phyloP scores from a whole-genome alignment of 2,329 filamentous ascomycete genomes.

The Lasiodiplodia theobromae region DNA sequence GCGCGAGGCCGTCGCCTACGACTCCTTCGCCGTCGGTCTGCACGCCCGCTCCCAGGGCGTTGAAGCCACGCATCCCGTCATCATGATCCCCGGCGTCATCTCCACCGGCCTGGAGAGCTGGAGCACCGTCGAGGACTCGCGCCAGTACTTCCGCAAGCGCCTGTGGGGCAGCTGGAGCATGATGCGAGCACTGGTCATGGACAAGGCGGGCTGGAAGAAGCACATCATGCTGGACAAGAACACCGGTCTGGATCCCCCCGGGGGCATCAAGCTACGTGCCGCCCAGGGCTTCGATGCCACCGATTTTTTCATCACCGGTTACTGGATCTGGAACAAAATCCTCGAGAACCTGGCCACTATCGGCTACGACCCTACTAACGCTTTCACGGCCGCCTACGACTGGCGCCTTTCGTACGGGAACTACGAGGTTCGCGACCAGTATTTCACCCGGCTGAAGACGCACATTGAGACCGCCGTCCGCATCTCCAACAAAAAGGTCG shows the following conservation, averaged over 20 bases:
- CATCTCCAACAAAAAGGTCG: constrained; percentile 79
- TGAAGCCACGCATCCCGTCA: constrained; percentile 81
- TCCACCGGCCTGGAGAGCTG: constrained; percentile 96
- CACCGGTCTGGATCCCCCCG: constrained; percentile 87
- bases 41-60: constrained; percentile 84
- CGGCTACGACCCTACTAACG: constrained; percentile 88
- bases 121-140: constrained; percentile 81
- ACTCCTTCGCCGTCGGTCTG: constrained; percentile 89
- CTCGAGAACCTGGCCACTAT: constrained; percentile 95
- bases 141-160: constrained; percentile 91
- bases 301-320: constrained; percentile 88
- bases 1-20: constrained; percentile 86
- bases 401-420: constrained; percentile 93
- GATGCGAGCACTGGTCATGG: constrained; percentile 93
- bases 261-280: constrained; percentile 83
- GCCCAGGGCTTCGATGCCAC: constrained; percentile 97
- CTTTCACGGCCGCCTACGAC: constrained; percentile 77
- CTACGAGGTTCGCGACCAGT: constrained; percentile 88
- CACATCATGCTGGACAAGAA: constrained; percentile 96
- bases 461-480: constrained; percentile 85
- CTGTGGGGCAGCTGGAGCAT: constrained; percentile 99
- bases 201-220: constrained; percentile 92
- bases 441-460: constrained; percentile 88
- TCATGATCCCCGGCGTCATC: constrained; percentile 98
- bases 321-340: constrained; percentile 99